phyloP scores from a whole-genome alignment of 768 basidiomycete species.

The Nevesoporus exiguus region DNA sequence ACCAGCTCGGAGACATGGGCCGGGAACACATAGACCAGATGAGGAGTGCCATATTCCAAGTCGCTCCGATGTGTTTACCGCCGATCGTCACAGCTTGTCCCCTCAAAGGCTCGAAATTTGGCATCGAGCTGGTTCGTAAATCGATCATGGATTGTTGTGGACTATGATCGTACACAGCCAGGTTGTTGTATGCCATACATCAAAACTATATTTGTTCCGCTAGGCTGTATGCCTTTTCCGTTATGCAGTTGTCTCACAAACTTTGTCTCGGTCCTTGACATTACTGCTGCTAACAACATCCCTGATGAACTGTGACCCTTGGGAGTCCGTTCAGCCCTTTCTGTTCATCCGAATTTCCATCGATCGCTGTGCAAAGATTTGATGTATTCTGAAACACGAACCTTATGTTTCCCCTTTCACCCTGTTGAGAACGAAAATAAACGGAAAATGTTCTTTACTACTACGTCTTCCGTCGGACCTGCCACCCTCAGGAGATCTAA shows the following conservation, averaged over 20 bases:
- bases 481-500: neutral
- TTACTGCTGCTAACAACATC: neutral
- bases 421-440: neutral
- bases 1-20: conserved; percentile 42
- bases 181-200: neutral
- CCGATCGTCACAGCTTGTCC: conserved; percentile 56
- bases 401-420: neutral
- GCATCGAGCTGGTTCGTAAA: conserved; percentile 52
- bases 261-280: conserved; percentile 1
- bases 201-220: neutral
- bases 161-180: conserved; percentile 17
- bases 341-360: neutral
- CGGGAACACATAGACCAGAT: conserved; percentile 39
- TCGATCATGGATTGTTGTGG: conserved; percentile 63
- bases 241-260: neutral
- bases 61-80: conserved; percentile 58
- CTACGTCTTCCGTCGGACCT: neutral
- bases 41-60: conserved; percentile 48
- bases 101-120: conserved; percentile 49
- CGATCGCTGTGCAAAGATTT: neutral
- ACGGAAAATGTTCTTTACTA: neutral
- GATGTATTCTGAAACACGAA: neutral
- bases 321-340: neutral
- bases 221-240: neutral
- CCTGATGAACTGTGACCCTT: conserved; percentile 4